Percentiles rank a stretch among this genome's conserved stretches.
These are phyloP conservation scores for Chenopodium quinoa DNA, from an alignment of 148 eudicot species.

Conservation along the genomic window DNA sequence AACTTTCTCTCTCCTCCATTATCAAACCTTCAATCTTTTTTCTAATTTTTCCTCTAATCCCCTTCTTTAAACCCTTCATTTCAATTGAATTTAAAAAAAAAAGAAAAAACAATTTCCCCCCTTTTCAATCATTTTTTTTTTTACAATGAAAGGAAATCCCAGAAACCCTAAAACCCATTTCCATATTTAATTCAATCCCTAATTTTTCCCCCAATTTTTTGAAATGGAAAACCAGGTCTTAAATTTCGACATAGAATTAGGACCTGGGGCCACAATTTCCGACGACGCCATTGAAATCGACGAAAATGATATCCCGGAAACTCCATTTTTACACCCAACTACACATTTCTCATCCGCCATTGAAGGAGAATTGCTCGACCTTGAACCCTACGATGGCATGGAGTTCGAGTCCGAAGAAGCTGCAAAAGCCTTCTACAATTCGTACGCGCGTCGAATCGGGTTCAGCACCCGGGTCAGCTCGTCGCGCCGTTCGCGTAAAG, in stretches of 20 bases:
- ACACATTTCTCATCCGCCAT: slow-evolving; percentile 1
- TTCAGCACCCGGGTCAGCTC: slow-evolving; percentile 58
- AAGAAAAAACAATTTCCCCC: neutral
- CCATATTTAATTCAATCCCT: neutral
- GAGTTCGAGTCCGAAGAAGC: slow-evolving; percentile 60
- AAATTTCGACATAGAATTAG: slow-evolving; percentile 36
- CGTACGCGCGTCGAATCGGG: slow-evolving; percentile 53
- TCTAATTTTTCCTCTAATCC: neutral
- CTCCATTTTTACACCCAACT: neutral
- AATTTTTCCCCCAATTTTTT: neutral
- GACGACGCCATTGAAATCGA: slow-evolving; percentile 34
- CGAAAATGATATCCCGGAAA: slow-evolving; percentile 20
- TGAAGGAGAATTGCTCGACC: slow-evolving; percentile 33
- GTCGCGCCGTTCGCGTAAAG: slow-evolving; percentile 39
- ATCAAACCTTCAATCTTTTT: too few relatives aligned
- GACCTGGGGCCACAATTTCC: slow-evolving; percentile 21
- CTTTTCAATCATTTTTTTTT: too few relatives aligned
- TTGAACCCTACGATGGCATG: slow-evolving; percentile 56
- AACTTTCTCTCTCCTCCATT: neutral
- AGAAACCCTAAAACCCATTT: slow-evolving; percentile 17
- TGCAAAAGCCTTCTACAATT: slow-evolving; percentile 57
- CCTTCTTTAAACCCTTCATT: too few relatives aligned
- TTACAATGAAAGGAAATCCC: slow-evolving; percentile 1
- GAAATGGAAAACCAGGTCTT: slow-evolving; percentile 38
- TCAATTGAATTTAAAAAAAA: too few relatives aligned